These are phyloP conservation scores for Triglochin maritima DNA, from an alignment of 106 monocot genomes.

Conservation along the genomic window DNA sequence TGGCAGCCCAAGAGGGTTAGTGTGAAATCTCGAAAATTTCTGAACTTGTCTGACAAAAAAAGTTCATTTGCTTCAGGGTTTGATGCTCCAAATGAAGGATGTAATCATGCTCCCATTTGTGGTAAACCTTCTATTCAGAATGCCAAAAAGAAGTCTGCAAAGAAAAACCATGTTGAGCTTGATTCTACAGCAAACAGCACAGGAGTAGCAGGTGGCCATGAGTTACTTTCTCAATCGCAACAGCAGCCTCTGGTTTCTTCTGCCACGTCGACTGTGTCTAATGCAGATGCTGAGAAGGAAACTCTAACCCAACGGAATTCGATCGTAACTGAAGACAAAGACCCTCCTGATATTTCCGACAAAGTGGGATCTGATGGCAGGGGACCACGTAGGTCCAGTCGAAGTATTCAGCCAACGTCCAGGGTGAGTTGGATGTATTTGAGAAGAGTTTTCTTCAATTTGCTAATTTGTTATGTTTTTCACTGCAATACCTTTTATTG, in stretches of 20 bases:
- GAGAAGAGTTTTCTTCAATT: no score
- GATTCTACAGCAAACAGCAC: constrained; percentile 10
- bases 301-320: constrained; percentile 26
- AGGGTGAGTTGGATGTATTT: constrained; percentile 36
- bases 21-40: constrained; percentile 28
- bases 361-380: constrained; percentile 19
- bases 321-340: constrained; percentile 14
- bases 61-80: constrained; percentile 5
- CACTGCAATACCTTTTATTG: background rate
- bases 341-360: constrained; percentile 3
- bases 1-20: constrained; percentile 29
- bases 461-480: background rate
- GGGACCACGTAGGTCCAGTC: constrained; percentile 84
- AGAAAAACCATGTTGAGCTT: constrained; percentile 15
- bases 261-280: constrained; percentile 14
- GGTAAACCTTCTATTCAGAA: background rate
- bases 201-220: constrained; percentile 4
- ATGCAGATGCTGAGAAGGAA: constrained; percentile 23
- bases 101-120: constrained; percentile 13
- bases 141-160: constrained; percentile 2
- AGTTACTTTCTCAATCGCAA: constrained; percentile 9
- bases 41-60: constrained; percentile 26
- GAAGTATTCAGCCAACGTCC: constrained; percentile 90
- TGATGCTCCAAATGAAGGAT: constrained; percentile 16
- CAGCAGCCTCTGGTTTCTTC: constrained; percentile 2